Evolutionary conservation across 75 land plant species (phyloP).

Genomic region (Adiantum capillusveneris): DNA sequence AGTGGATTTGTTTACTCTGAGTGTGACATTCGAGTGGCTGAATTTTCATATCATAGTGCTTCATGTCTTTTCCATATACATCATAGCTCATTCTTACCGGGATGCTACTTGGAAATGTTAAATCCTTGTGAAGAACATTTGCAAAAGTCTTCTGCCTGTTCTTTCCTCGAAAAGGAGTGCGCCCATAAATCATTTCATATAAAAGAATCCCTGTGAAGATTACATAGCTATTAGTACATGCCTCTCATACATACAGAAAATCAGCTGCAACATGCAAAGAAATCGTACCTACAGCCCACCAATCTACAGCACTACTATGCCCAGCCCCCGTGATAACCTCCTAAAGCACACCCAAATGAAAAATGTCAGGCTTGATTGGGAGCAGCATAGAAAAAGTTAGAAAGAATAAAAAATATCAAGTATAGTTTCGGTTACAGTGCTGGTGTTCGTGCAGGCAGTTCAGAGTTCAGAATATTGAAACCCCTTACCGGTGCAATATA

Average conservation of each 20-base stretch:
- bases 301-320: slow-evolving; percentile 92
- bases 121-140: slow-evolving; percentile 14
- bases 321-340: slow-evolving; percentile 88
- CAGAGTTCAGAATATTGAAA: no score
- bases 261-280: neutral
- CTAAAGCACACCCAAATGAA: slow-evolving; percentile 34
- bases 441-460: no score
- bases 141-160: slow-evolving; percentile 16
- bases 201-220: slow-evolving; percentile 20
- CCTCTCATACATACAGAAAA: neutral
- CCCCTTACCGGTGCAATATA: slow-evolving; percentile 94
- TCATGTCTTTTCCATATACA: no score
- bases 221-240: neutral
- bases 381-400: no score
- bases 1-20: no score
- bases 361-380: no score
- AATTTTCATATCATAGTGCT: no score
- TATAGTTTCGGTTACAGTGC: no score
- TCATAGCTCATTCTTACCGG: no score
- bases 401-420: no score
- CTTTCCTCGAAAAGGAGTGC: slow-evolving; percentile 19
- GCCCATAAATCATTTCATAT: slow-evolving; percentile 19
- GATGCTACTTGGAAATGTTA: slow-evolving; percentile 9
- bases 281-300: slow-evolving; percentile 96
- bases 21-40: no score